A percentile compares a stretch with the other conserved stretches of the same genome.
Evolutionary conservation across 2,329 filamentous ascomycete species (phyloP).

Genomic region (Botrytis byssoidea): DNA sequence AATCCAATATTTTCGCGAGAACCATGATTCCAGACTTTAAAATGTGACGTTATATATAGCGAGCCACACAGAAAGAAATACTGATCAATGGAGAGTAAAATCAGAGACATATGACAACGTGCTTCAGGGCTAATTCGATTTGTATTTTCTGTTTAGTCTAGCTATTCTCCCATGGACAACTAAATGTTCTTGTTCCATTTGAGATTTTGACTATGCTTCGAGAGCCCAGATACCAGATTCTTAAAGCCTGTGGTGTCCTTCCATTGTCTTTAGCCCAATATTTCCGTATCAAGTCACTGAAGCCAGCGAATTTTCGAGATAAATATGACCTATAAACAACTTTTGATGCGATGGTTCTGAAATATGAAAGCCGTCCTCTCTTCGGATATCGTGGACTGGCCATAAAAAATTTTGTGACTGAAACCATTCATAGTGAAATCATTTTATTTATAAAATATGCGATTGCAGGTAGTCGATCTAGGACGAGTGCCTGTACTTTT

Average conservation of each 20-base stretch:
- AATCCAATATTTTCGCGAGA: no score
- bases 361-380: not conserved
- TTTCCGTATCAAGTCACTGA: not conserved
- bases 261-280: no score
- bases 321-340: no score
- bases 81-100: not conserved
- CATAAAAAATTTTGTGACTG: not conserved
- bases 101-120: not conserved
- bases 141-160: not conserved
- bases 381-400: no score
- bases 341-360: not conserved
- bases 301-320: not conserved
- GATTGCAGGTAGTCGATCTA: not conserved
- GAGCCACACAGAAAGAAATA: not conserved
- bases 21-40: not conserved
- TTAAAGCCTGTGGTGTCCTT: not conserved
- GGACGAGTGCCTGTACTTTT: not conserved
- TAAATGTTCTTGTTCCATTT: not conserved
- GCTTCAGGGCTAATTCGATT: not conserved
- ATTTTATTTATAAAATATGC: not conserved
- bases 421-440: not conserved
- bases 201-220: not conserved
- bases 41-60: not conserved
- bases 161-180: not conserved
- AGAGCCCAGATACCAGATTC: not conserved